Conservation (phyloP, 345 rosid genomes). For the Brassica incana region DNA sequence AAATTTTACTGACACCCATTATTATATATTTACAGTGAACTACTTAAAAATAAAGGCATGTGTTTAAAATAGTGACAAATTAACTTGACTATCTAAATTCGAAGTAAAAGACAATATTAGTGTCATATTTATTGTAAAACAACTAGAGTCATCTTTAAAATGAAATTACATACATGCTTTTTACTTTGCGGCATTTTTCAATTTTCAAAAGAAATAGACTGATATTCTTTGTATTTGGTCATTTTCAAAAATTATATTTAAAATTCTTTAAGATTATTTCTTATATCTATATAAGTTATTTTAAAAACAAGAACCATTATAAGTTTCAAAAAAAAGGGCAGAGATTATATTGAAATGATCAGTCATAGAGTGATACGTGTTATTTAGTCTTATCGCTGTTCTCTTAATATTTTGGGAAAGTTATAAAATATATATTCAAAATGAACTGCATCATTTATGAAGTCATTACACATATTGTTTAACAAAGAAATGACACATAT, state of each 20-base stretch:
- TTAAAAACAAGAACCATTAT: no score
- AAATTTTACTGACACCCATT: no score
- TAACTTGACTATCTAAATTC: background rate
- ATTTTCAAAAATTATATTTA: no score
- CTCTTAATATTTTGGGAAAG: background rate
- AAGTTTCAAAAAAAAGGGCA: background rate
- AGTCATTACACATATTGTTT: no score
- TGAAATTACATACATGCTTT: background rate
- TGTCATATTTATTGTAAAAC: background rate
- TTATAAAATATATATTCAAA: no score
- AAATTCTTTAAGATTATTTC: no score
- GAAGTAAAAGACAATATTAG: background rate
- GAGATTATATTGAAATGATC: background rate
- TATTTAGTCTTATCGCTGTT: background rate
- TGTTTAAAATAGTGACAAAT: no score
- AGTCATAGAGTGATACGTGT: background rate
- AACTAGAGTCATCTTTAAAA: background rate
- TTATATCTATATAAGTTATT: no score
- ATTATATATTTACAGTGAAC: no score
- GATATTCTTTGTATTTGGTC: background rate
- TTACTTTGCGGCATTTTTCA: background rate
- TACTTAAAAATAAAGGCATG: no score
- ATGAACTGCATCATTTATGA: no score
- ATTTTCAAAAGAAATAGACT: background rate
- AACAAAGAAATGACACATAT: no score